Evolutionary conservation across 148 eudicot genomes (phyloP), one percentile per base, ranked within the genome.

Genomic region (Vaccinium macrocarpon): DNA sequence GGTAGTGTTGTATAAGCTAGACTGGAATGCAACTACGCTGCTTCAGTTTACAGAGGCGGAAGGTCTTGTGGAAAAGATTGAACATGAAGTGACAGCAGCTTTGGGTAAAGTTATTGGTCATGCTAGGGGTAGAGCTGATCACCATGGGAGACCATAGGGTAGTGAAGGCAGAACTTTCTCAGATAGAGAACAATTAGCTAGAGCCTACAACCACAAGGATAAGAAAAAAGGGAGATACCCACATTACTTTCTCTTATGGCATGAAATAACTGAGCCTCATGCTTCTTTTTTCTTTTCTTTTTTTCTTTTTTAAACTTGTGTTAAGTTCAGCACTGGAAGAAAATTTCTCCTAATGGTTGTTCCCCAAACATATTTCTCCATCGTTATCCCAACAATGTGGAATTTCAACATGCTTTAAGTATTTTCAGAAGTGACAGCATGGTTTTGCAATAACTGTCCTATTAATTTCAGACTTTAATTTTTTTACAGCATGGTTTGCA

Each of bases 1-100:
- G 71, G 61, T 48, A 75, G 29, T 91, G 19, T 86, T 95, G 7
- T 88, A 89, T 87, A 83, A 87, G 23, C 88, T 94, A n/a, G 97
- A 95, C 79, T 84, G 88, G 1, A 90, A 93, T 61, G 84, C 92
- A 13, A 83, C 82, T 1, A 94, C 93, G 0, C 62, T 94, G 90
- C 91, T 90, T 81, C 85, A 32, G 11, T 88, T 88, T 82, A 78
- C 53, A 0, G 55, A 8, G 14, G 55, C 78, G 2, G 19, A 16
- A 35, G 52, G 29, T 12, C 76, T 61, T 59, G 10, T 84, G n/a
- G 49, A 82, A 51, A 86, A 82, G 57, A 79, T 71, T 48, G 66
- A 77, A 23, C 75, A 78, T 59, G 83, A 82, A 55, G 14, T 81
- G 16, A n/a, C 18, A 8, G 66, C 82, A 1, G 73, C 46, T 42